Evolutionary conservation across 2,329 filamentous ascomycete species (phyloP).

Genomic region (Chaetomium olivaceum): DNA sequence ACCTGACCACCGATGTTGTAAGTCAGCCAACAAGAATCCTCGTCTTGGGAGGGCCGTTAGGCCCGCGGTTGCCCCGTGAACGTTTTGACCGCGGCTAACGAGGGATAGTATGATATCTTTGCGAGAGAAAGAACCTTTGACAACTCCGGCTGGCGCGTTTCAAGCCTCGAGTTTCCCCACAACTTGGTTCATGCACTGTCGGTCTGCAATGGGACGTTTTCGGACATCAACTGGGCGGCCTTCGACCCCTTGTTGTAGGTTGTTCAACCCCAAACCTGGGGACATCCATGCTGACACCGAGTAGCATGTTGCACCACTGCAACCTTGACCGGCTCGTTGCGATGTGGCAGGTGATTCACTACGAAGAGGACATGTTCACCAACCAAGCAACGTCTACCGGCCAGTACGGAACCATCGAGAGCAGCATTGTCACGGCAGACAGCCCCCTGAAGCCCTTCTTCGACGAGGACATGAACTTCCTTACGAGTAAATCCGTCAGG

Average conservation of each 20-base stretch:
- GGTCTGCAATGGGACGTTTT: slow-evolving; percentile 36
- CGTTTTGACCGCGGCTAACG: slow-evolving; percentile 14
- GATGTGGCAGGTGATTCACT: slow-evolving; percentile 37
- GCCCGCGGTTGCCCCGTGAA: neutral
- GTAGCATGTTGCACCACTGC: slow-evolving; percentile 52
- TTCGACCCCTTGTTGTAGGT: slow-evolving; percentile 43
- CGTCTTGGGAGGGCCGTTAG: neutral
- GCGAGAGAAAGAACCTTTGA: slow-evolving; percentile 40
- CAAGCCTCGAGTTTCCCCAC: slow-evolving; percentile 45
- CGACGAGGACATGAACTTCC: slow-evolving; percentile 40
- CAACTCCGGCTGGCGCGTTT: slow-evolving; percentile 35
- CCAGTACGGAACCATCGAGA: slow-evolving; percentile 45
- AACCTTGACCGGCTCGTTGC: slow-evolving; percentile 64
- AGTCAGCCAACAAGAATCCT: slow-evolving; percentile 15
- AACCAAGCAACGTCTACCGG: slow-evolving; percentile 32
- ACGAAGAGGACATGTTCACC: slow-evolving; percentile 39
- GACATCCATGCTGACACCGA: neutral
- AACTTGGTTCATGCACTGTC: slow-evolving; percentile 37
- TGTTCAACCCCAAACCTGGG: neutral
- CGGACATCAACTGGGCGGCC: slow-evolving; percentile 43
- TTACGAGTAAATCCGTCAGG: slow-evolving; percentile 44
- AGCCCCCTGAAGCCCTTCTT: slow-evolving; percentile 51
- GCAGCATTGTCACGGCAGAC: slow-evolving; percentile 47
- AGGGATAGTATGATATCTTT: slow-evolving; percentile 46
- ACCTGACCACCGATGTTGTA: slow-evolving; percentile 33